phyloP scores from a whole-genome alignment of 1,284 basidiomycete species.

The Malassezia sp. region DNA sequence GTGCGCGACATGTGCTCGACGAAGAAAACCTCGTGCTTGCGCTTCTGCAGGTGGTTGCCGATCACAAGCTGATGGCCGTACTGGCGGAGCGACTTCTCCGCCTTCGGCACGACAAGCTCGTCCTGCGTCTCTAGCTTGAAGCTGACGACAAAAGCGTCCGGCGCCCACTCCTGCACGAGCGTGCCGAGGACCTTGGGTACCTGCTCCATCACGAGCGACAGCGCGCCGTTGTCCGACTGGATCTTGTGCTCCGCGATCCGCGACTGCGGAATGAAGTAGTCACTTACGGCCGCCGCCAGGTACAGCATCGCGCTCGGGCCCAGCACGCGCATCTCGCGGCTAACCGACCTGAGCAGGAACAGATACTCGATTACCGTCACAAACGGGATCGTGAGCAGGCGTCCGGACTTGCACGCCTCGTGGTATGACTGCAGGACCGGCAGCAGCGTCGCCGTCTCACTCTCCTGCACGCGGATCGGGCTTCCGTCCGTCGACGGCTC shows the following conservation, averaged over 20 bases:
- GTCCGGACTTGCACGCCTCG: slow-evolving; percentile 60
- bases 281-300: slow-evolving; percentile 90
- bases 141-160: slow-evolving; percentile 80
- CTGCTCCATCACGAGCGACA: slow-evolving; percentile 95
- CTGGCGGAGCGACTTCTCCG: slow-evolving; percentile 69
- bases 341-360: slow-evolving; percentile 74
- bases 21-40: slow-evolving; percentile 85
- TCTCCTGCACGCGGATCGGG: slow-evolving; percentile 58
- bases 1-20: slow-evolving; percentile 50
- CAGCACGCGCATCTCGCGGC: slow-evolving; percentile 54
- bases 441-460: slow-evolving; percentile 58
- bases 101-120: slow-evolving; percentile 74
- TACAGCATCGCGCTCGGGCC: slow-evolving; percentile 77
- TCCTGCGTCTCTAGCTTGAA: slow-evolving; percentile 97
- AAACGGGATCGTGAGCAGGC: slow-evolving; percentile 75
- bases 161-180: slow-evolving; percentile 84
- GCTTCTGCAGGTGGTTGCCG: slow-evolving; percentile 76
- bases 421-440: slow-evolving; percentile 72
- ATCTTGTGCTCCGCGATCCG: slow-evolving; percentile 96
- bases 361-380: slow-evolving; percentile 94
- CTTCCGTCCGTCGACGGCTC: slow-evolving; percentile 46
- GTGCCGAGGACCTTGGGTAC: slow-evolving; percentile 90
- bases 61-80: slow-evolving; percentile 97
- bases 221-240: slow-evolving; percentile 73
- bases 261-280: slow-evolving; percentile 87